phyloP scores from a whole-genome alignment of 495 filamentous ascomycete genomes.

The Ascodesmis nigricans region DNA sequence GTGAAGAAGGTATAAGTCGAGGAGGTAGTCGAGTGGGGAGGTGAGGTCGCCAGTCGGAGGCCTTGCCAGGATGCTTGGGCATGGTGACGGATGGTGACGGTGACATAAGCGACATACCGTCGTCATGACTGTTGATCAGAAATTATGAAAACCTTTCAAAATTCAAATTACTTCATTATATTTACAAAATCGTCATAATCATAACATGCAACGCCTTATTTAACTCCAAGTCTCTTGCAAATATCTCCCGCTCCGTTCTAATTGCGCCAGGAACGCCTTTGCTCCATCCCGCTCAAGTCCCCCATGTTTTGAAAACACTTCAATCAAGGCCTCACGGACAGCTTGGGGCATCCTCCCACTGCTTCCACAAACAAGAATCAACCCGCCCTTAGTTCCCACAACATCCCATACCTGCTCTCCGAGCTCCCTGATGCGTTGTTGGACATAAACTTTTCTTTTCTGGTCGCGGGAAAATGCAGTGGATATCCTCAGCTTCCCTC shows the following conservation, averaged over 20 bases:
- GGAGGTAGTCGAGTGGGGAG: neutral
- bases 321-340: slow-evolving; percentile 60
- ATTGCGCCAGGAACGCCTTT: slow-evolving; percentile 32
- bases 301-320: slow-evolving; percentile 35
- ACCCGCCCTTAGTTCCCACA: slow-evolving; percentile 31
- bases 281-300: slow-evolving; percentile 28
- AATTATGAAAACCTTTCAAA: no score
- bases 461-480: slow-evolving; percentile 74
- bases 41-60: no score
- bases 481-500: slow-evolving; percentile 29
- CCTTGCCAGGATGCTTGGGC: neutral
- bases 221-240: slow-evolving; percentile 50
- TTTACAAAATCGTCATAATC: no score
- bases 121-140: no score
- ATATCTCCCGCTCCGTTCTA: slow-evolving; percentile 50
- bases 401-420: slow-evolving; percentile 34
- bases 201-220: no score
- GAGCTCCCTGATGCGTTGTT: slow-evolving; percentile 51
- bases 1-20: neutral
- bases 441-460: slow-evolving; percentile 63
- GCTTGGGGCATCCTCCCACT: slow-evolving; percentile 67
- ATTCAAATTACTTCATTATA: no score
- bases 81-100: neutral
- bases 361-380: slow-evolving; percentile 64
- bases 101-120: no score